These are phyloP conservation scores for Cryptococcus neoformans DNA, from an alignment of 1,284 basidiomycete genomes.

Conservation along the genomic window DNA sequence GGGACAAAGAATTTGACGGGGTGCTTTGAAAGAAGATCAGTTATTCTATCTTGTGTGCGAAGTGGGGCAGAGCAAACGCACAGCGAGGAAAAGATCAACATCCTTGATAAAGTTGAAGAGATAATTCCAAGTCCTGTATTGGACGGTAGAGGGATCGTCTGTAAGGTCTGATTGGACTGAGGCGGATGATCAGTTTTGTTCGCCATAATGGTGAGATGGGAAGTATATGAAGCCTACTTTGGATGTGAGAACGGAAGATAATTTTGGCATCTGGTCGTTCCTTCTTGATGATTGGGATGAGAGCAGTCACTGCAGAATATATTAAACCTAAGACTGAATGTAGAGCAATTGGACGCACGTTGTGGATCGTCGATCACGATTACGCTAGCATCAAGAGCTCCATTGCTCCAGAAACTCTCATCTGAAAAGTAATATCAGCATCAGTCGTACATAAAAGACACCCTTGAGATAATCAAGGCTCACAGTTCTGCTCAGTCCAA, in stretches of 20 bases:
- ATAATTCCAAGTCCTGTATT: conserved; percentile 84
- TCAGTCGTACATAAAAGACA: neutral
- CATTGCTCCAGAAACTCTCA: conserved; percentile 72
- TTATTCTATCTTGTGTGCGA: neutral
- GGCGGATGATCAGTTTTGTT: neutral
- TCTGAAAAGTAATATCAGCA: conserved; percentile 15
- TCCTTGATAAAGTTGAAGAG: conserved; percentile 82
- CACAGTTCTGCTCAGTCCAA: conserved; percentile 70
- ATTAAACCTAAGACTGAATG: neutral
- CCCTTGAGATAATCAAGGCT: conserved; percentile 3
- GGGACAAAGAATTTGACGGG: conserved; percentile 90
- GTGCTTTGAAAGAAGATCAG: conserved; percentile 53
- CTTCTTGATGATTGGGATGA: conserved; percentile 81
- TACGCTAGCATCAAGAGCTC: conserved; percentile 51
- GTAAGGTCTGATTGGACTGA: conserved; percentile 41
- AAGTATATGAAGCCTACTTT: conserved; percentile 57
- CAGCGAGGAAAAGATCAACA: conserved; percentile 77
- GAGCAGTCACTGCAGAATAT: conserved; percentile 54
- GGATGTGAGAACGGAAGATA: conserved; percentile 85
- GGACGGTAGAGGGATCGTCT: conserved; percentile 58
- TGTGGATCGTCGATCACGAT: conserved; percentile 69
- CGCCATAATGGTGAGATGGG: neutral
- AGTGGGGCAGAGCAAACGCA: conserved; percentile 29
- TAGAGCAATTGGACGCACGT: conserved; percentile 20
- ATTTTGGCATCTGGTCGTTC: conserved; percentile 74